Evolutionary conservation across 306 rosid species (phyloP), one percentile per base, ranked within the genome.

Genomic region (Cercis canadensis): DNA sequence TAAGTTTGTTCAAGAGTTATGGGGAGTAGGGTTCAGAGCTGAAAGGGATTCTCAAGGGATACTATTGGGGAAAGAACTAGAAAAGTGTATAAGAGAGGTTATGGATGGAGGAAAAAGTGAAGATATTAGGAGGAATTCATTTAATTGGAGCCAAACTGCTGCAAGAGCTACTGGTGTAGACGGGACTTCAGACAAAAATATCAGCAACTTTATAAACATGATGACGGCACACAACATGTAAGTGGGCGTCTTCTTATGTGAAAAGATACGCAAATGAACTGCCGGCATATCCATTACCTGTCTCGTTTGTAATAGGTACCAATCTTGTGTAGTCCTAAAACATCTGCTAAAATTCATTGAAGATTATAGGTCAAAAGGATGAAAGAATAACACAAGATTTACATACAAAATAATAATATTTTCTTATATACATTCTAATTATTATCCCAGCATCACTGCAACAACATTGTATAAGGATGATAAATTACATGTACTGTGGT

Each of bases 21-120:
- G 82, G 85, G 73, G 80, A 55, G 78, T 84, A n/a, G 92, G 92
- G 6, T 59, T 77, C 57, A 79, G 77, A 36, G 85, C 72, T 31
- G 37, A 67, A 57, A 78, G 29, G 52, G 69, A 78, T 40, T 65
- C 76, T 19, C 75, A 79, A 70, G 85, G 82, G 55, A n/a, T 82
- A 11, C 82, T 82, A 24, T 24, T 29, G 1, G 76, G 81, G 39
- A 83, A 82, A 21, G 87, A 74, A 72, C 65, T 77, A 5, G 70
- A 77, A 56, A 69, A 17, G 55, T 62, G 88, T 32, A 50, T 76
- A 34, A 43, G 24, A 45, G 65, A 45, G 47, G 83, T 81, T 17
- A 84, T 79, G 86, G 83, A 47, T 39, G 92, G 83, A 33, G 75
- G 41, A 24, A 84, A 15, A 61, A 57, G 77, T 63, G 73, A n/a